Percentiles rank a stretch among this genome's conserved stretches.
Conservation (phyloP, 176 grass and related monocot species). For the Eleusine coracana region DNA sequence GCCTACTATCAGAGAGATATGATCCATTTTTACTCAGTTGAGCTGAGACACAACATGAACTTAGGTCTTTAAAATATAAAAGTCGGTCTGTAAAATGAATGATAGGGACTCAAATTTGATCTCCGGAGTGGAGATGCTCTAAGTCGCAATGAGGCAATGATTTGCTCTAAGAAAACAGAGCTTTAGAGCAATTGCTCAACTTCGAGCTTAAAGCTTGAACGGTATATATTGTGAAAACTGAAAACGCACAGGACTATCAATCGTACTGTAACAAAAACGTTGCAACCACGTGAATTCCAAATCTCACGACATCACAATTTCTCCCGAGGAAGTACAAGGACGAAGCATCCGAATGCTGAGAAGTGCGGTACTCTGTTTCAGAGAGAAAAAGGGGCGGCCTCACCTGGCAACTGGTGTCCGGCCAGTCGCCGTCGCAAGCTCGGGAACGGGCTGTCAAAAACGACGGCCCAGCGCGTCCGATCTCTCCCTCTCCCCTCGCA, state of each 20-base stretch:
- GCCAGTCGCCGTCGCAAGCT: not conserved
- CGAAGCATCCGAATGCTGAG: not conserved
- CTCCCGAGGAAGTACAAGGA: not conserved
- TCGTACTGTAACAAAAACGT: not conserved
- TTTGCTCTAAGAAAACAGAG: no score
- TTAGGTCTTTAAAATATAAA: no score
- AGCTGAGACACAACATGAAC: no score
- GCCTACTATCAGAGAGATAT: no score
- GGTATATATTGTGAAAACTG: no score
- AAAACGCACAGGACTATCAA: not conserved
- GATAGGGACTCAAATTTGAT: no score
- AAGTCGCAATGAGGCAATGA: no score
- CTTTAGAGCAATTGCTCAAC: no score
- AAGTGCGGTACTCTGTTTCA: not conserved
- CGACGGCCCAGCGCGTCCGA: conserved; percentile 43
- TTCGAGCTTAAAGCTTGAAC: not conserved
- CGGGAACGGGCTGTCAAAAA: conserved; percentile 37
- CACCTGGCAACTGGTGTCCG: no score
- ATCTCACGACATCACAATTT: not conserved
- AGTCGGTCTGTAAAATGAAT: no score
- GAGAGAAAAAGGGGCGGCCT: not conserved
- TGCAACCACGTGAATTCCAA: not conserved
- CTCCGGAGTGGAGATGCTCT: no score
- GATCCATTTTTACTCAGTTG: no score
- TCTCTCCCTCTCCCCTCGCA: not conserved